Evolutionary conservation across 2,329 filamentous ascomycete genomes (phyloP), one percentile per base, ranked within the genome.

Genomic region (Cladosporium halotolerans): DNA sequence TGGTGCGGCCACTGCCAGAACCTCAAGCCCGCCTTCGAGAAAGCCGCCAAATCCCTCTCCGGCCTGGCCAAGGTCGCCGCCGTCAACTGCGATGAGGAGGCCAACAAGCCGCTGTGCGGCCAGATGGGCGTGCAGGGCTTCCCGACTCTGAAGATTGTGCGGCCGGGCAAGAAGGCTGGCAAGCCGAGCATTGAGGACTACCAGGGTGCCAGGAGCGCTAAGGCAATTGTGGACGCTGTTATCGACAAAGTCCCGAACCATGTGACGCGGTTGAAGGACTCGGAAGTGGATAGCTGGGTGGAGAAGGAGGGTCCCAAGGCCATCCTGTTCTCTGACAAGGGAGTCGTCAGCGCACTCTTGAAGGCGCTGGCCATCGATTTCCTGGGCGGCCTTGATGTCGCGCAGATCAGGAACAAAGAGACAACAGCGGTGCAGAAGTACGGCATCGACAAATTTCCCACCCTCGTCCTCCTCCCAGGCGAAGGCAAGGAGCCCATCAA

Each of bases 1-100:
- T 97, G 92, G 92, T 97, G 93, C 66, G 93, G 92, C 40, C 93
- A 97, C 74, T 99, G 93, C 76, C 81, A 96, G 73, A 96, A 87
- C 73, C 85, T 99, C 65, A 91, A 96, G 74, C 92, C 91, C 3
- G 88, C 89, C 42, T 99, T 93, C 73, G 92, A 97, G 72, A 96
- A 96, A 72, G 91, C 85, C 2, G 93, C 93, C 62, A 87, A 86
- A 65, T 89, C 84, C 63, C 85, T 99, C 55, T 82, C 86, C n/a
- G 93, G 93, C 11, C 79, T 97, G 11, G 93, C 90, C 63, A 95
- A 96, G 65, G 92, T 99, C 40, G 93, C 89, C 45, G 93, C 95
- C 52, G 78, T 99, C 59, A 88, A 99, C 72, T 99, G 93, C 71
- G 92, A 99, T 66, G 90, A 95, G 32, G 92, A 96, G 51, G 74